Conservation (phyloP, 2,329 filamentous ascomycete species). For the Neopestalotiopsis sp. region DNA sequence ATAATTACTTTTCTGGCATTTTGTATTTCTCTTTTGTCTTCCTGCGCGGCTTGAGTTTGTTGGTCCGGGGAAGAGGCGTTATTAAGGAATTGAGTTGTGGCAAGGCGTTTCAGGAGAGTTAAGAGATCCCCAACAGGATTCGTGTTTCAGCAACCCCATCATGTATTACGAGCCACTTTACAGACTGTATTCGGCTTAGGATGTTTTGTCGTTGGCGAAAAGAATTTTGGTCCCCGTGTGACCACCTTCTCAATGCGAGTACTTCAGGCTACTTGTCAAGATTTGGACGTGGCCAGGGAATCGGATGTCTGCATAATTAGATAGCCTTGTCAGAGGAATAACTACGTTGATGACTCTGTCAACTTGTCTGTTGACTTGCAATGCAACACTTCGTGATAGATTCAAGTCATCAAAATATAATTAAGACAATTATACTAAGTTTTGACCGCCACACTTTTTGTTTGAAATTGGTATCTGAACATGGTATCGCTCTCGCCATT, state of each 20-base stretch:
- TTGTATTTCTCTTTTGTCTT: not conserved
- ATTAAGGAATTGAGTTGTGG: conserved; percentile 4
- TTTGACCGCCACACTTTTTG: not conserved
- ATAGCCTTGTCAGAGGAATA: too few species aligned
- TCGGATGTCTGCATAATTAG: too few species aligned
- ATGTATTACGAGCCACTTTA: not conserved
- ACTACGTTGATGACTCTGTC: not conserved
- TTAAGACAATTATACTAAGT: not conserved
- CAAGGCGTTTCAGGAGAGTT: conserved; percentile 6
- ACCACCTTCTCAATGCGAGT: not conserved
- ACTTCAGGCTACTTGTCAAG: too few species aligned
- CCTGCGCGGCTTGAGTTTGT: not conserved
- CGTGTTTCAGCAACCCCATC: not conserved
- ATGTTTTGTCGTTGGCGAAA: not conserved
- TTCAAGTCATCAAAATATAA: not conserved
- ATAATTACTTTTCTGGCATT: not conserved
- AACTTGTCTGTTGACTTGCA: not conserved
- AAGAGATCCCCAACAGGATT: not conserved
- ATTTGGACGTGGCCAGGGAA: too few species aligned
- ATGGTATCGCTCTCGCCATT: conserved; percentile 4
- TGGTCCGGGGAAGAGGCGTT: not conserved
- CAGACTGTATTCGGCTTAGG: conserved; percentile 1
- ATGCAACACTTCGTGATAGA: too few species aligned
- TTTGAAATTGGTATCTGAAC: not conserved
- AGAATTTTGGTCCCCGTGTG: not conserved